These are phyloP conservation scores for Coemansia guatemalensis DNA, from an alignment of 192 early-diverging fungal species.

Conservation along the genomic window DNA sequence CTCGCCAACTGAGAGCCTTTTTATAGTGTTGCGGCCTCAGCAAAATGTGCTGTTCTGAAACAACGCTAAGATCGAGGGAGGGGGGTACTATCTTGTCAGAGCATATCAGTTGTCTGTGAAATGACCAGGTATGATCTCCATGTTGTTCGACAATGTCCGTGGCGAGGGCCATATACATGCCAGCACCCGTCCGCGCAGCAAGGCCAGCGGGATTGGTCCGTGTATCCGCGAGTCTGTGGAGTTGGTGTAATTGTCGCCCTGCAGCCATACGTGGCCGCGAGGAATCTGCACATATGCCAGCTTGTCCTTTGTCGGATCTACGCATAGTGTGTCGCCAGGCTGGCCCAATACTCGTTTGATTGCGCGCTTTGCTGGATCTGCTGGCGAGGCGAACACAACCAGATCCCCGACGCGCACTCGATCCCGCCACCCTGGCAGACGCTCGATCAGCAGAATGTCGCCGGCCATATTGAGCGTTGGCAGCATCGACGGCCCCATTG, in stretches of 20 bases:
- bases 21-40: neutral
- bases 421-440: conserved; percentile 56
- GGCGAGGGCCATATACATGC: conserved; percentile 57
- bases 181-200: conserved; percentile 77
- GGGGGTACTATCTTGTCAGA: neutral
- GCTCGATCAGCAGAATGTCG: conserved; percentile 74
- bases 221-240: conserved; percentile 90
- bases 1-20: neutral
- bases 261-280: conserved; percentile 85
- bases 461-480: conserved; percentile 85
- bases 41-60: neutral
- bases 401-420: conserved; percentile 70
- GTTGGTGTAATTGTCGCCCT: conserved; percentile 87
- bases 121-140: conserved; percentile 34
- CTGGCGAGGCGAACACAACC: conserved; percentile 74
- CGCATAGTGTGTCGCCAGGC: conserved; percentile 77
- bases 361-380: conserved; percentile 62
- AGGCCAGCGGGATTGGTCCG: conserved; percentile 81
- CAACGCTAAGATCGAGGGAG: neutral
- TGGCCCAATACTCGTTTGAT: conserved; percentile 84
- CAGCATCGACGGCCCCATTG: conserved; percentile 87
- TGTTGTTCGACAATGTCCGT: conserved; percentile 16
- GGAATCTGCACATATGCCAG: conserved; percentile 76
- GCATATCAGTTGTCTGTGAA: conserved; percentile 10
- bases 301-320: conserved; percentile 67